Conservation (phyloP, 345 rosid species). For the Murraya koenigii region DNA sequence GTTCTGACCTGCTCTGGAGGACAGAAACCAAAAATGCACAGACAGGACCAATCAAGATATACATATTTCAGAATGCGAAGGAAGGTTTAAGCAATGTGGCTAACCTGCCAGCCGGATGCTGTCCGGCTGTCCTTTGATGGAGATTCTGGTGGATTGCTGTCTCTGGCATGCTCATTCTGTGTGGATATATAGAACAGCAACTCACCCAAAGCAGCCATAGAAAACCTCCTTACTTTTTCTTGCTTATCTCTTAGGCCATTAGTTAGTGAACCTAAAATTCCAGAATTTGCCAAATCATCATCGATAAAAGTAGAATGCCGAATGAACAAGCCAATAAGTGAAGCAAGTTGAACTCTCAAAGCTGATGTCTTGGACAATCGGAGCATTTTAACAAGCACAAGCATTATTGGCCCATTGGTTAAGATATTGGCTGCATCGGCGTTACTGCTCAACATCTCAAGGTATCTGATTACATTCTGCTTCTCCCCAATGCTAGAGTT, state of each 20-base stretch:
- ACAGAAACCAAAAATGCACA: background rate
- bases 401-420: conserved; percentile 95
- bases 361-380: conserved; percentile 80
- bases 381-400: conserved; percentile 86
- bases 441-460: conserved; percentile 82
- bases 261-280: conserved; percentile 80
- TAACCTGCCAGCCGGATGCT: conserved; percentile 88
- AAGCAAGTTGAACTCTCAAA: conserved; percentile 89
- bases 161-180: conserved; percentile 72
- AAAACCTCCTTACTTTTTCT: conserved; percentile 92
- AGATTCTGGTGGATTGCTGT: conserved; percentile 64
- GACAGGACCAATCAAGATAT: background rate
- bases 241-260: conserved; percentile 91
- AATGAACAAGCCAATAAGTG: conserved; percentile 84
- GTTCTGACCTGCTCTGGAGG: background rate
- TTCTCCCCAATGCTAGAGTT: conserved; percentile 74
- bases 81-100: conserved; percentile 23
- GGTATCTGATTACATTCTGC: conserved; percentile 84
- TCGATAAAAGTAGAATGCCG: conserved; percentile 87
- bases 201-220: conserved; percentile 98
- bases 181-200: conserved; percentile 92
- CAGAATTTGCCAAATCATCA: conserved; percentile 88
- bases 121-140: conserved; percentile 76
- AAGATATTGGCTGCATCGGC: conserved; percentile 86
- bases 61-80: background rate